Base-by-base conservation (phyloP, 2,329 filamentous ascomycete genomes). In the Venturia pyrina region DNA sequence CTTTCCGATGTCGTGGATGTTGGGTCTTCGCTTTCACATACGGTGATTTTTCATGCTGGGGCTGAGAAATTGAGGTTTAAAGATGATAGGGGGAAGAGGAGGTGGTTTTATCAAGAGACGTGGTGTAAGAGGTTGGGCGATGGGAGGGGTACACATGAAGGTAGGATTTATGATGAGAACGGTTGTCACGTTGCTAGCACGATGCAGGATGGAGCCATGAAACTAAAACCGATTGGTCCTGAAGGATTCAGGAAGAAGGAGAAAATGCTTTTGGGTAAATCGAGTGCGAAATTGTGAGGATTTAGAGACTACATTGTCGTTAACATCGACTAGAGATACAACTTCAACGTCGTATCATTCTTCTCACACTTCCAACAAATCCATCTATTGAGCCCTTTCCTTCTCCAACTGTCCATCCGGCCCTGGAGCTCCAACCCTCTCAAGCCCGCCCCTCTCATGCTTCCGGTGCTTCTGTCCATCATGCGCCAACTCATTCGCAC, bases 401-500 rank as follows among this genome's bases (percentile, higher is more conserved):
- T 37, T 57, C 1, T 64, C 62, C 62, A 48, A 34, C 62, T 46
- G 34, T 5, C 44, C 34, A 37, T 37, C 43, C 41, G 2, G 6
- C 7, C 24, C 69, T 34, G 70, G 71, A 34, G 74, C 74, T 1
- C 80, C 79, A 4, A 80, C 73, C 1, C 80, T 80, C 63, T 80
- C 78, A 6, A 80, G 69, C 3, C 81, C 80, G 1, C 73, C 69
- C 1, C 76, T 70, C 11, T 77, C 70, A 65, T 79, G 76, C 70
- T 79, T 81, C 7, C 77, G 72, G 15, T 73, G 73, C 56, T 75
- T 71, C 62, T 76, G 70, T 6, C 79, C 79, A 46, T 82, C 80
- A 66, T 83, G 80, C 8, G 70, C 73, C 11, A 81, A 66, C 72
- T 85, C 83, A n/a, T 19, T 60, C 65, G 74, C 78, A 21, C 79